phyloP scores from a whole-genome alignment of 768 basidiomycete species.

The Cystoderma amianthinum region DNA sequence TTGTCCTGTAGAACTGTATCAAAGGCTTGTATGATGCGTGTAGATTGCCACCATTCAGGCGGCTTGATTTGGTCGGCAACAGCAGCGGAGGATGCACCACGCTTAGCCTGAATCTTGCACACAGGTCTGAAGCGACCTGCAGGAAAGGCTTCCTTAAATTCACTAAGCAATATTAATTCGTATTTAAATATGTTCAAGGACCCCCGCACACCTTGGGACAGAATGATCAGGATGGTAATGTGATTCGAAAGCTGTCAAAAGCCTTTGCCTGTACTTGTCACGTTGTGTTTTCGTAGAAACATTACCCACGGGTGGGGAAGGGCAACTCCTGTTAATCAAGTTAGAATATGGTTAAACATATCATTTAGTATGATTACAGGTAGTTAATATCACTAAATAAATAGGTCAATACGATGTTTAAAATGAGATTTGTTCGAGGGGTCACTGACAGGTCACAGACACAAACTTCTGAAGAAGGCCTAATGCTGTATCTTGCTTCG shows the following conservation, averaged over 20 bases:
- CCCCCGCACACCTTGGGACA: slow-evolving; percentile 50
- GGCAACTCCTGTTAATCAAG: slow-evolving; percentile 64
- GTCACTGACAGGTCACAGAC: slow-evolving; percentile 74
- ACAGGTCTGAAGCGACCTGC: slow-evolving; percentile 87
- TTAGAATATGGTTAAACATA: not conserved
- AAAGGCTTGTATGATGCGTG: slow-evolving; percentile 85
- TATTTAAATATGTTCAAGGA: too few relatives aligned
- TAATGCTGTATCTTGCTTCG: slow-evolving; percentile 73
- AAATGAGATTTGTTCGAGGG: not conserved
- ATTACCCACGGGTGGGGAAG: slow-evolving; percentile 67
- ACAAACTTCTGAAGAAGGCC: slow-evolving; percentile 75
- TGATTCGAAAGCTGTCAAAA: slow-evolving; percentile 74
- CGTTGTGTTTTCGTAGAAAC: slow-evolving; percentile 77
- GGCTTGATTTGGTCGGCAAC: slow-evolving; percentile 88
- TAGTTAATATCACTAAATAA: slow-evolving; percentile 68
- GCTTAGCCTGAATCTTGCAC: slow-evolving; percentile 84
- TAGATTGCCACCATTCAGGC: slow-evolving; percentile 94
- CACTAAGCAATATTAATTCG: too few relatives aligned
- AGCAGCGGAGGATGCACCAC: slow-evolving; percentile 70
- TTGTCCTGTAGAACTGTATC: slow-evolving; percentile 82
- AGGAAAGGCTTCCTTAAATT: slow-evolving; percentile 94
- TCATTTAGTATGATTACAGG: slow-evolving; percentile 34
- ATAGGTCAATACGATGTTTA: slow-evolving; percentile 5
- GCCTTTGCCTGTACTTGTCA: slow-evolving; percentile 69
- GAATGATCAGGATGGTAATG: slow-evolving; percentile 89